Evolutionary conservation across 1,284 basidiomycete genomes (phyloP).

Genomic region (Boletus smithii): DNA sequence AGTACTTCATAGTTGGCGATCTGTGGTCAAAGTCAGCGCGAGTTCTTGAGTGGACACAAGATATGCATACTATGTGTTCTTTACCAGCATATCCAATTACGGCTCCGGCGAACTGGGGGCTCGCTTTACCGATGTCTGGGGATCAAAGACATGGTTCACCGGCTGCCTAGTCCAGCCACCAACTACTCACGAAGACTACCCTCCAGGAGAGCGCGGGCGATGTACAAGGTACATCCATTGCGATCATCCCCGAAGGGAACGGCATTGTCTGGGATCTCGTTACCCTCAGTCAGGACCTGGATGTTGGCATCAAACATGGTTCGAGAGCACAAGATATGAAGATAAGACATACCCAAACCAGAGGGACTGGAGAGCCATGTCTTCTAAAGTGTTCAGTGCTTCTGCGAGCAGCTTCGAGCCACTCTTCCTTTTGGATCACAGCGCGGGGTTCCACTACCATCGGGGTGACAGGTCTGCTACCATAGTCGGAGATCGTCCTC

Average conservation of each 20-base stretch:
- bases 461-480: conserved; percentile 21
- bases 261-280: conserved; percentile 31
- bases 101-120: conserved; percentile 26
- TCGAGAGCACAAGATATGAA: background rate
- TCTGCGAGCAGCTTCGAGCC: conserved; percentile 29
- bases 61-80: conserved; percentile 25
- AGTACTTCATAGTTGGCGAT: conserved; percentile 31
- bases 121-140: conserved; percentile 31
- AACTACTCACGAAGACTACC: conserved; percentile 27
- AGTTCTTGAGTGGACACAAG: background rate
- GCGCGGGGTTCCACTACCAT: conserved; percentile 12
- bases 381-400: conserved; percentile 31
- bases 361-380: conserved; percentile 30
- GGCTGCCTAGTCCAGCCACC: background rate
- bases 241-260: conserved; percentile 35
- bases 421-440: conserved; percentile 26
- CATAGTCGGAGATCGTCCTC: conserved; percentile 23
- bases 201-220: conserved; percentile 34
- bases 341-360: conserved; percentile 27
- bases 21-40: conserved; percentile 13
- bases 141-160: background rate
- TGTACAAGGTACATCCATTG: conserved; percentile 27
- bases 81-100: conserved; percentile 30
- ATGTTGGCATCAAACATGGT: background rate
- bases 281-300: conserved; percentile 33